phyloP scores from a whole-genome alignment of 192 early-diverging fungal species.

The Lobosporangium transversale region DNA sequence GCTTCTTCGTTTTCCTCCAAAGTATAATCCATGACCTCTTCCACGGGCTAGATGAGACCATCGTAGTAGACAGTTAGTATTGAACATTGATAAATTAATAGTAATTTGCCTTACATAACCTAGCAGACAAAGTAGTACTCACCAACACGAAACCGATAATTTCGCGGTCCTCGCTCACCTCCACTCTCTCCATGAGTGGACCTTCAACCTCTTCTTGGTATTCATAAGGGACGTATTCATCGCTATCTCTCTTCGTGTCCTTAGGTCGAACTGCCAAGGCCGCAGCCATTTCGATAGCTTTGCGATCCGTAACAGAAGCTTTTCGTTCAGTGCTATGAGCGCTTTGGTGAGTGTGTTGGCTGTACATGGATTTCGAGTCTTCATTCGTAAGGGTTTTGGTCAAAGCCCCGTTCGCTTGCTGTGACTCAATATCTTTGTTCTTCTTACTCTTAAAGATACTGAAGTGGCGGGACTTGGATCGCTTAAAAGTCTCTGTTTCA shows the following conservation, averaged over 20 bases:
- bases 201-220: conserved; percentile 49
- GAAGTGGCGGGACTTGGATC: conserved; percentile 26
- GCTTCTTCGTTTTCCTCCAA: conserved; percentile 28
- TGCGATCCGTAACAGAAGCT: background rate
- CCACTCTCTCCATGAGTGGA: conserved; percentile 46
- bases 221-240: conserved; percentile 45
- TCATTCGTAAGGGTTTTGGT: conserved; percentile 15
- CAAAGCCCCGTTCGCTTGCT: background rate
- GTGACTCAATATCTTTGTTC: conserved; percentile 5
- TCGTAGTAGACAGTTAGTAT: too few species aligned
- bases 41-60: conserved; percentile 45
- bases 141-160: conserved; percentile 44
- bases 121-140: background rate
- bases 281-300: conserved; percentile 14
- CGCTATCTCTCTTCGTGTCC: conserved; percentile 25
- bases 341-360: conserved; percentile 20
- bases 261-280: conserved; percentile 19
- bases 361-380: conserved; percentile 27
- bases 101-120: too few species aligned
- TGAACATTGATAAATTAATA: too few species aligned
- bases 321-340: conserved; percentile 13
- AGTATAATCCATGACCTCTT: conserved; percentile 34
- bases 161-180: conserved; percentile 38
- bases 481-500: conserved; percentile 8
- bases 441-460: conserved; percentile 46